A percentile compares a stretch with the other conserved stretches of the same genome.
Conservation (phyloP, 1,139 yeast genomes). For the Saccharomycopsis crataegensis region DNA sequence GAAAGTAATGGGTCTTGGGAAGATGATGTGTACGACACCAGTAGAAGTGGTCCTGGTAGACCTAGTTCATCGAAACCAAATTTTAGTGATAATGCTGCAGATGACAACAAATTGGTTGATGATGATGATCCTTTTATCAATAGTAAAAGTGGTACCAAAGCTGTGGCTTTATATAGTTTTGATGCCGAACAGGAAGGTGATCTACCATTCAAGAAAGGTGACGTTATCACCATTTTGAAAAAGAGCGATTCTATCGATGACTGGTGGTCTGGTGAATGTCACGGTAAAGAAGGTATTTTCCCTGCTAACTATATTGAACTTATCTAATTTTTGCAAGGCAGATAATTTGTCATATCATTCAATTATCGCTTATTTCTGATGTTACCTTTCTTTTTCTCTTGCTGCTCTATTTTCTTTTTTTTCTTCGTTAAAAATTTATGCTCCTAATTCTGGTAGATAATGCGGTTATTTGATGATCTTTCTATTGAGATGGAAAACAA, state of each 20-base stretch:
- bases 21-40: constrained; percentile 70
- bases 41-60: constrained; percentile 19
- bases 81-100: constrained; percentile 1
- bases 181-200: constrained; percentile 92
- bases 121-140: constrained; percentile 27
- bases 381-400: background rate
- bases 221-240: constrained; percentile 80
- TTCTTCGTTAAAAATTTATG: background rate
- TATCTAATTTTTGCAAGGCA: constrained; percentile 33
- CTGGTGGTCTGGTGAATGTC: constrained; percentile 96
- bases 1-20: constrained; percentile 56
- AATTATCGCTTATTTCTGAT: background rate
- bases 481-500: too few species aligned
- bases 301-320: constrained; percentile 95
- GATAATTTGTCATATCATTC: background rate
- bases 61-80: constrained; percentile 19
- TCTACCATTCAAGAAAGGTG: constrained; percentile 88
- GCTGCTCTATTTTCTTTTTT: background rate
- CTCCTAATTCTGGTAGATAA: background rate
- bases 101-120: constrained; percentile 23
- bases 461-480: too few species aligned
- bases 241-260: constrained; percentile 85
- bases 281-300: constrained; percentile 82
- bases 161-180: constrained; percentile 82
- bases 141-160: constrained; percentile 51